A percentile compares a stretch with the other conserved stretches of the same genome.
Evolutionary conservation across 495 filamentous ascomycete genomes (phyloP).

Genomic region (Neurospora sp.): DNA sequence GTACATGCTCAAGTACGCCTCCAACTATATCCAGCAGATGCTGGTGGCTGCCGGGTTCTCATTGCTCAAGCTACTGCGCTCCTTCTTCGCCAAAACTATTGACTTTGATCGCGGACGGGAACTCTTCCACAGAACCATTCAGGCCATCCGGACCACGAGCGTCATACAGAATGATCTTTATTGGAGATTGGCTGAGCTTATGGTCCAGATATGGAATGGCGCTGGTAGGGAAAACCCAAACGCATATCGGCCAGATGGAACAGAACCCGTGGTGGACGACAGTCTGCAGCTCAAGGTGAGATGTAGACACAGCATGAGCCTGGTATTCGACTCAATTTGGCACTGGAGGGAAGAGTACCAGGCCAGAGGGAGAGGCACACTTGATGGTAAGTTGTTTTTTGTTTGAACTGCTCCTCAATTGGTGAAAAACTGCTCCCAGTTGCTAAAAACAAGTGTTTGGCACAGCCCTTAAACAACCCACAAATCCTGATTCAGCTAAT

Average conservation of each 20-base stretch:
- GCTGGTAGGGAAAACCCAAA: conserved; percentile 44
- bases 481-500: conserved; percentile 69
- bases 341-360: conserved; percentile 85
- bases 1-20: conserved; percentile 55
- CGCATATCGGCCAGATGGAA: conserved; percentile 27
- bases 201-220: conserved; percentile 86
- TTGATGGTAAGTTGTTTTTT: conserved; percentile 54
- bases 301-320: conserved; percentile 85
- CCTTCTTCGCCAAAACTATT: conserved; percentile 65
- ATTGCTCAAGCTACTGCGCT: conserved; percentile 74
- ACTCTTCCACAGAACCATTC: conserved; percentile 68
- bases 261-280: conserved; percentile 49
- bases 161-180: conserved; percentile 77
- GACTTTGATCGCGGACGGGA: conserved; percentile 63
- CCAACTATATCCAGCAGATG: conserved; percentile 89
- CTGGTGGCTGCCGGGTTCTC: conserved; percentile 79
- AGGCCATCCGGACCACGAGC: conserved; percentile 64
- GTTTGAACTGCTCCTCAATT: not conserved
- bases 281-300: conserved; percentile 74
- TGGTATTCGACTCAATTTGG: conserved; percentile 89
- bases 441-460: conserved; percentile 22
- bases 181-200: conserved; percentile 75
- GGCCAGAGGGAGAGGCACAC: conserved; percentile 60
- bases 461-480: conserved; percentile 71
- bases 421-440: conserved; percentile 15